Conservation (phyloP, 805 yeast species). For the Saturnispora gosingensis region DNA sequence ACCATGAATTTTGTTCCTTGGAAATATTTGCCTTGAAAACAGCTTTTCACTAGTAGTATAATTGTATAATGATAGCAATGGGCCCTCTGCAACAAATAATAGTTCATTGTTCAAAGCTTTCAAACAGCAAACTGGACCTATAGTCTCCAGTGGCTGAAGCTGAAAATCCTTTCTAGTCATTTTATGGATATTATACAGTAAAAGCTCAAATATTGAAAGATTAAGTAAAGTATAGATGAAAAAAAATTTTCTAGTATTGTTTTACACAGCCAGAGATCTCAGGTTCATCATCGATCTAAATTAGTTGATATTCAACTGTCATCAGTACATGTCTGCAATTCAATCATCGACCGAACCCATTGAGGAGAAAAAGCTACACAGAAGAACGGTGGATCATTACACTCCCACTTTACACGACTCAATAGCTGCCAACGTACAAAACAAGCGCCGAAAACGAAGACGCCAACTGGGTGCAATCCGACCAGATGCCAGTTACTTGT, state of each 20-base stretch:
- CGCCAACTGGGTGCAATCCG: constrained; percentile 43
- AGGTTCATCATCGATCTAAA: neutral
- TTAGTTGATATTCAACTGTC: neutral
- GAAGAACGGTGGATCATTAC: constrained; percentile 74
- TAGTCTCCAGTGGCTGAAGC: constrained; percentile 26
- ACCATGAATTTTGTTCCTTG: constrained; percentile 78
- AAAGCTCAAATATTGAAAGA: neutral
- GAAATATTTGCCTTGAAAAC: constrained; percentile 40
- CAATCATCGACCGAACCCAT: constrained; percentile 7
- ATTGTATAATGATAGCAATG: constrained; percentile 47
- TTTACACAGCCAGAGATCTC: neutral
- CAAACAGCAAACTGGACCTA: constrained; percentile 68
- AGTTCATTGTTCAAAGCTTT: constrained; percentile 30
- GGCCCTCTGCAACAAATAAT: constrained; percentile 64
- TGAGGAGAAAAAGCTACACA: constrained; percentile 26
- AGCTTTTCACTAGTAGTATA: constrained; percentile 29
- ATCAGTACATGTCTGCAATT: neutral
- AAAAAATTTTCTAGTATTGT: neutral
- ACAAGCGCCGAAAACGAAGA: constrained; percentile 27
- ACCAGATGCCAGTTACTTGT: constrained; percentile 59
- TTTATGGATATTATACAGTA: neutral
- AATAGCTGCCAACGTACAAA: constrained; percentile 36
- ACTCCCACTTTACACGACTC: constrained; percentile 62
- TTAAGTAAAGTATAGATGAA: neutral
- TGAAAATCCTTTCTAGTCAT: neutral